These are phyloP conservation scores for Solanum neorickii DNA, from an alignment of 257 asterid genomes.

Conservation along the genomic window DNA sequence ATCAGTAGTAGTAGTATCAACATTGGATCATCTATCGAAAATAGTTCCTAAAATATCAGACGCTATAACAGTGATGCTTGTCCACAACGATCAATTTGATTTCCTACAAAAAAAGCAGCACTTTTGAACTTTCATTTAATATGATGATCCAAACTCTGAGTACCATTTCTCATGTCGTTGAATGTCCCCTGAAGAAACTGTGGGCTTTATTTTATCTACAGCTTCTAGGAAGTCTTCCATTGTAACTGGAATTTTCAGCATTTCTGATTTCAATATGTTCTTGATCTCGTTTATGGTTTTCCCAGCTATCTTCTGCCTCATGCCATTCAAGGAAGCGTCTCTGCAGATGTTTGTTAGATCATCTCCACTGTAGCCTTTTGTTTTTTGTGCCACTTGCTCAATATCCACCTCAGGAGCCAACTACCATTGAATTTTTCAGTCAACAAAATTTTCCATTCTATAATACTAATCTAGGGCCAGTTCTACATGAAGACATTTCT, in stretches of 20 bases:
- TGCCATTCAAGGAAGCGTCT: slow-evolving; percentile 81
- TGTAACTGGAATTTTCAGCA: slow-evolving; percentile 7
- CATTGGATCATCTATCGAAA: too few species aligned
- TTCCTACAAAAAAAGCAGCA: too few species aligned
- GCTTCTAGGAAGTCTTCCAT: slow-evolving; percentile 82
- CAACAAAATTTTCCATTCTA: too few species aligned
- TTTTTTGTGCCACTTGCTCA: not conserved
- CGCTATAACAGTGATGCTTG: not conserved
- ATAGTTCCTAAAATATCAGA: too few species aligned
- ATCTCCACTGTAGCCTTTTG: not conserved
- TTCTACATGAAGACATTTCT: too few species aligned
- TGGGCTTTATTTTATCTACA: slow-evolving; percentile 72
- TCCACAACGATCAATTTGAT: not conserved
- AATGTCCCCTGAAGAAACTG: slow-evolving; percentile 56
- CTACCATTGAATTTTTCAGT: slow-evolving; percentile 10
- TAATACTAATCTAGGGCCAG: too few species aligned
- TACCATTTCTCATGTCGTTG: slow-evolving; percentile 86
- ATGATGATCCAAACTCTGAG: slow-evolving; percentile 31
- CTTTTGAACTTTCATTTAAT: too few species aligned
- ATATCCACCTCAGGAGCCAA: slow-evolving; percentile 35
- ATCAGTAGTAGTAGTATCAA: too few species aligned
- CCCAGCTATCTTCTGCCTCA: slow-evolving; percentile 76
- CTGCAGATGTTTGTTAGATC: slow-evolving; percentile 88
- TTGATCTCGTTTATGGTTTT: slow-evolving; percentile 67
- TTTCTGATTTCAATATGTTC: slow-evolving; percentile 77